Conservation (phyloP, 495 filamentous ascomycete species). For the Penicillium pancosmium region DNA sequence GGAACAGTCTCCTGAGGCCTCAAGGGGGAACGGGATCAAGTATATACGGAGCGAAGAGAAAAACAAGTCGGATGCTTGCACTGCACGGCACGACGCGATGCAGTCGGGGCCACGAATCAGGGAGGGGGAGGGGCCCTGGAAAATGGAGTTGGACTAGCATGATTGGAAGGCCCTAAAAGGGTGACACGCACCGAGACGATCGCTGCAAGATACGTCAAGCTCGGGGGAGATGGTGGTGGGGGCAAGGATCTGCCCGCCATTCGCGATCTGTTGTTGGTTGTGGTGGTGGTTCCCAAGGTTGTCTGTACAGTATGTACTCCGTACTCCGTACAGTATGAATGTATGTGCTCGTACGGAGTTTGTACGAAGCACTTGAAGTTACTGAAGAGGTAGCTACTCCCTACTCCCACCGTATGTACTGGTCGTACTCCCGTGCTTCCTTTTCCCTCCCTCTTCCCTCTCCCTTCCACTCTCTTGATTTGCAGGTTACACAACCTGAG, state of each 20-base stretch:
- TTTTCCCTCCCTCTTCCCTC: neutral
- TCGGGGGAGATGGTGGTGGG: slow-evolving; percentile 14
- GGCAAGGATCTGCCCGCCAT: slow-evolving; percentile 9
- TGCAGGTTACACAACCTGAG: slow-evolving; percentile 13
- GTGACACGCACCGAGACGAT: slow-evolving; percentile 27
- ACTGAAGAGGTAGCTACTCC: neutral
- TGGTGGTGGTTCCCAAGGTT: neutral
- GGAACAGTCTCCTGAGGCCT: neutral
- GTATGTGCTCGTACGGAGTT: neutral
- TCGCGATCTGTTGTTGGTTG: neutral
- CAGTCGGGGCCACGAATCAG: slow-evolving; percentile 17
- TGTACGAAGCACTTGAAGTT: neutral
- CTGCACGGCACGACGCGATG: slow-evolving; percentile 3
- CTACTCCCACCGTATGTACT: neutral
- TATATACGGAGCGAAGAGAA: slow-evolving; percentile 15
- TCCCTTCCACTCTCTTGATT: neutral
- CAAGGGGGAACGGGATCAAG: neutral
- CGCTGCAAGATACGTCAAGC: slow-evolving; percentile 37
- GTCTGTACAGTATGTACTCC: too few relatives aligned
- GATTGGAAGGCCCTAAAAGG: slow-evolving; percentile 17
- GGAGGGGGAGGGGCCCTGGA: neutral
- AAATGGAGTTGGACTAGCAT: neutral
- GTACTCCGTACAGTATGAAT: too few relatives aligned
- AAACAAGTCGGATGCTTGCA: slow-evolving; percentile 1
- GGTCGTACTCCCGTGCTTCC: neutral